A percentile compares a stretch with the other conserved stretches of the same genome.
phyloP scores from a whole-genome alignment of 192 early-diverging fungal genomes.

The Mortierella antarctica region DNA sequence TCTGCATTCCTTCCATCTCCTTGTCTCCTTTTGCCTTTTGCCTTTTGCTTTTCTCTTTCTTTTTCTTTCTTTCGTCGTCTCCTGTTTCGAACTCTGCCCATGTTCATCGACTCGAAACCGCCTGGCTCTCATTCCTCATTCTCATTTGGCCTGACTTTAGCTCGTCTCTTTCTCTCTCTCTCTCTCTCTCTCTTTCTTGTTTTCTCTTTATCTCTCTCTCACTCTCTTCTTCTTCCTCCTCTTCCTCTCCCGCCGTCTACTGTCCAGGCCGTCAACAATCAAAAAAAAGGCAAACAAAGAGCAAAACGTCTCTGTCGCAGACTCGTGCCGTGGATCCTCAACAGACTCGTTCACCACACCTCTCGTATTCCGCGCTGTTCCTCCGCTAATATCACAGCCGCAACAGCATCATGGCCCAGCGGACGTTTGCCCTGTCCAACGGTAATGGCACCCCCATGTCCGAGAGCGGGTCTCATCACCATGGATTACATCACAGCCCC shows the following conservation, averaged over 20 bases:
- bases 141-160: too few relatives aligned
- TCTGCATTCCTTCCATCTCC: not conserved
- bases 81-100: not conserved
- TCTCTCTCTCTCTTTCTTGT: constrained; percentile 1
- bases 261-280: not conserved
- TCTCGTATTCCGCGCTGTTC: not conserved
- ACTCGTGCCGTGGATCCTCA: too few relatives aligned
- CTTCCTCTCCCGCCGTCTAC: not conserved
- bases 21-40: not conserved
- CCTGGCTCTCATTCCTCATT: not conserved
- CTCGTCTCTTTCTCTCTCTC: not conserved
- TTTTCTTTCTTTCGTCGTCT: constrained; percentile 2
- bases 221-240: not conserved
- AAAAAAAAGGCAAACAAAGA: too few relatives aligned
- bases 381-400: too few relatives aligned
- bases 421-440: constrained; percentile 24
- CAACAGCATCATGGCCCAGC: constrained; percentile 31
- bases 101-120: not conserved
- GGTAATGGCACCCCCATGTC: constrained; percentile 9
- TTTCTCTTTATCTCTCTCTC: not conserved
- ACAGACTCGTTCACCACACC: not conserved
- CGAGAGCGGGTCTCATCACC: constrained; percentile 18
- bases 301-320: too few relatives aligned
- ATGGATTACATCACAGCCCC: constrained; percentile 27
- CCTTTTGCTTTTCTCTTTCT: not conserved